Evolutionary conservation across 495 filamentous ascomycete species (phyloP).

Genomic region (Trichoderma gamsii): DNA sequence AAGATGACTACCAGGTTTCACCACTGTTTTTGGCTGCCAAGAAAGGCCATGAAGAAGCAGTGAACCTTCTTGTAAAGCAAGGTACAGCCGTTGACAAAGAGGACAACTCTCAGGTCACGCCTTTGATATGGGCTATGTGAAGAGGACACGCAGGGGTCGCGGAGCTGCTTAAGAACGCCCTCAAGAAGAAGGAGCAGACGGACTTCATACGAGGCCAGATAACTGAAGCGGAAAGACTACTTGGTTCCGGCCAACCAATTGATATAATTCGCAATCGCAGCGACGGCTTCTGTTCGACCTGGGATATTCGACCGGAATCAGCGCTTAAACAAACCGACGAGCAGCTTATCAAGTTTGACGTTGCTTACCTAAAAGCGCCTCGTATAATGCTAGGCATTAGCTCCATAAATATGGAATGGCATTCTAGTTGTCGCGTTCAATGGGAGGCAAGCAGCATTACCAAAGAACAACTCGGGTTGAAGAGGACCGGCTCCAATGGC

Average conservation of each 20-base stretch:
- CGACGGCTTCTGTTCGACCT: background rate
- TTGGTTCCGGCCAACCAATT: background rate
- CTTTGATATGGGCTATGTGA: background rate
- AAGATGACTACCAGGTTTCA: background rate
- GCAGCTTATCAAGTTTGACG: background rate
- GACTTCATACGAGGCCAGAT: too few species aligned
- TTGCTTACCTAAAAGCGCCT: background rate
- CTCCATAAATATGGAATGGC: background rate
- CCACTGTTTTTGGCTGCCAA: background rate
- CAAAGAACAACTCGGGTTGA: too few species aligned
- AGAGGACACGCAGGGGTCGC: background rate
- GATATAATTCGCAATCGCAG: background rate
- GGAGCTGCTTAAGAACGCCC: background rate
- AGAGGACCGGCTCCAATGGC: too few species aligned
- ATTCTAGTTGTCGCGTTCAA: background rate
- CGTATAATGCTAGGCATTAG: background rate
- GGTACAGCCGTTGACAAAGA: background rate
- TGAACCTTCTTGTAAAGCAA: background rate
- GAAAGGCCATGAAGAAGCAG: background rate
- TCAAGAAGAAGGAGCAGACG: too few species aligned
- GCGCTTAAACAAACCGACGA: background rate
- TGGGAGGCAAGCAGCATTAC: background rate
- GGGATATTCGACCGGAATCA: background rate
- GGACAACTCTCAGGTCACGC: background rate
- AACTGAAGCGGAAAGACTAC: too few species aligned